phyloP scores from a whole-genome alignment of 169 alveolate genomes.

The Plasmodium gonderi region DNA sequence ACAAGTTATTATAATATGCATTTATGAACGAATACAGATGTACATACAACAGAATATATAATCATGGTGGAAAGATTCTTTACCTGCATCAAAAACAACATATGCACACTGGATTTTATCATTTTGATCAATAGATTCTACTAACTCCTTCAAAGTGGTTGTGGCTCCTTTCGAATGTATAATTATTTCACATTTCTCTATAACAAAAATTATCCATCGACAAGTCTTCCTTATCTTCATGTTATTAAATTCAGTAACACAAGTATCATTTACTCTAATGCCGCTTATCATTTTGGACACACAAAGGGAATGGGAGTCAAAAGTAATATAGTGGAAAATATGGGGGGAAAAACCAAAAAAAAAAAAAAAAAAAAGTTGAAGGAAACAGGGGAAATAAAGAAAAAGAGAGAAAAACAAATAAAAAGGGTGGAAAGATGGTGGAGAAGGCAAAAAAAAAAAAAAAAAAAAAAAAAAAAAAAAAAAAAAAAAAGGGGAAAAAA shows the following conservation, averaged over 20 bases:
- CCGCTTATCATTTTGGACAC: slow-evolving; percentile 84
- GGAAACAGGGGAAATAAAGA: not conserved
- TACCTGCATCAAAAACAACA: slow-evolving; percentile 85
- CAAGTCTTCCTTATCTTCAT: slow-evolving; percentile 83
- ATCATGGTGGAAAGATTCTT: not conserved
- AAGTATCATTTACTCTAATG: slow-evolving; percentile 81
- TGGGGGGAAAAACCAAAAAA: not conserved
- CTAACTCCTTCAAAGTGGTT: slow-evolving; percentile 29
- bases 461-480: too few species aligned
- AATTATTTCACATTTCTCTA: slow-evolving; percentile 74
- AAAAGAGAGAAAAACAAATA: not conserved
- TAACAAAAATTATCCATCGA: slow-evolving; percentile 80
- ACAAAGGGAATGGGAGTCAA: not conserved
- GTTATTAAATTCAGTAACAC: slow-evolving; percentile 79
- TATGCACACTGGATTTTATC: slow-evolving; percentile 82
- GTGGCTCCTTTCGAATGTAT: slow-evolving; percentile 67
- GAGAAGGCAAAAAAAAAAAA: too few species aligned
- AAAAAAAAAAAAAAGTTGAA: not conserved
- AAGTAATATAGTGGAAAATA: not conserved
- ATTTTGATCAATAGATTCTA: slow-evolving; percentile 59
- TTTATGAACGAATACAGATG: not conserved
- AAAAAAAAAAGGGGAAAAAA: too few species aligned
- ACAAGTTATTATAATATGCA: not conserved
- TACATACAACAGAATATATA: slow-evolving; percentile 1
- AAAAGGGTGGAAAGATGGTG: not conserved